Conservation (phyloP, 2,329 filamentous ascomycete genomes). For the Fonsecaea multimorphosa region DNA sequence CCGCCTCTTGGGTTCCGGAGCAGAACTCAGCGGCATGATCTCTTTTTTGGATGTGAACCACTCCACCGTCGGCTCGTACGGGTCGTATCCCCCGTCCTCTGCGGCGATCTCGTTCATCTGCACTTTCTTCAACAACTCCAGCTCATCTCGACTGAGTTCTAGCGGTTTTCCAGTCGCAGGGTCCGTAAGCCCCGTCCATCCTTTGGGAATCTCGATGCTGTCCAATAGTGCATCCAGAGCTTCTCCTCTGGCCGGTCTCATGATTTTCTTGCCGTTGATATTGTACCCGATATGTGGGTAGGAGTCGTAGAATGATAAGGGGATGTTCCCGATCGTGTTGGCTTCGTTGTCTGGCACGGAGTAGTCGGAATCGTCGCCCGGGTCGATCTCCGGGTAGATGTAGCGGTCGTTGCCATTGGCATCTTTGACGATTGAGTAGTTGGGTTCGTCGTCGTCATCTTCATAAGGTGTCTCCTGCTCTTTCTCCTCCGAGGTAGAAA, state of each 20-base stretch:
- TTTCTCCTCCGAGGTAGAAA: background rate
- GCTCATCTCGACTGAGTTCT: slow-evolving; percentile 82
- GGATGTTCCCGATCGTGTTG: slow-evolving; percentile 96
- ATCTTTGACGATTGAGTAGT: slow-evolving; percentile 72
- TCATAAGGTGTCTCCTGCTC: slow-evolving; percentile 52
- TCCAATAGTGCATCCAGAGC: slow-evolving; percentile 92
- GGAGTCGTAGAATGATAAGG: slow-evolving; percentile 91
- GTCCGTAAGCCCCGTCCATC: slow-evolving; percentile 95
- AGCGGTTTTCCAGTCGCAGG: slow-evolving; percentile 91
- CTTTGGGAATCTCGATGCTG: slow-evolving; percentile 95
- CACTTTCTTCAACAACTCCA: slow-evolving; percentile 85
- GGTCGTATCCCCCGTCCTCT: slow-evolving; percentile 89
- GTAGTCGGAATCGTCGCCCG: slow-evolving; percentile 95
- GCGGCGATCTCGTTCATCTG: slow-evolving; percentile 87
- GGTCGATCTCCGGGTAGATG: slow-evolving; percentile 90
- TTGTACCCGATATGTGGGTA: slow-evolving; percentile 99
- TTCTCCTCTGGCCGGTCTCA: slow-evolving; percentile 91
- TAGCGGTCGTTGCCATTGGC: slow-evolving; percentile 91
- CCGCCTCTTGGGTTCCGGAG: slow-evolving; percentile 92
- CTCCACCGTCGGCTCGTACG: slow-evolving; percentile 90
- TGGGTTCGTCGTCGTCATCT: slow-evolving; percentile 54
- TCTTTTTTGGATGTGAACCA: slow-evolving; percentile 92
- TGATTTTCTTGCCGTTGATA: slow-evolving; percentile 97
- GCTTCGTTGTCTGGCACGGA: slow-evolving; percentile 76
- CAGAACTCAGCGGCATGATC: slow-evolving; percentile 91